Evolutionary conservation across 345 rosid genomes (phyloP).

Genomic region (Boechera divaricarpa): DNA sequence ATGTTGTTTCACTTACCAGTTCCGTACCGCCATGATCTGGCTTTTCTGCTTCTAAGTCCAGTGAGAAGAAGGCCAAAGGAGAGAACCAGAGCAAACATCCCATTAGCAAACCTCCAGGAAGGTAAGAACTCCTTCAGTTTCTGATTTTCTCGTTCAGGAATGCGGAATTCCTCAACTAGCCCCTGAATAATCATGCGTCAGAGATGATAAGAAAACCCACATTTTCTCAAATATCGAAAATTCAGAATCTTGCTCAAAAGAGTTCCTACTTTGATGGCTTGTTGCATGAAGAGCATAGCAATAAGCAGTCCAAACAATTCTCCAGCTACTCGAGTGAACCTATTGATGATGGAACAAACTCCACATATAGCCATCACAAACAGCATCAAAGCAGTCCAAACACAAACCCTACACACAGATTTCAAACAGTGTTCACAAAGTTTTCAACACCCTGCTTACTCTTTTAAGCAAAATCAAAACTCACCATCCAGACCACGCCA

Average conservation of each 20-base stretch:
- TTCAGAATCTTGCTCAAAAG: background rate
- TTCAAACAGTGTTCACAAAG: slow-evolving; percentile 16
- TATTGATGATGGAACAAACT: slow-evolving; percentile 93
- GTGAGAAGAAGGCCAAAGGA: slow-evolving; percentile 85
- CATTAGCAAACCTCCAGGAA: slow-evolving; percentile 95
- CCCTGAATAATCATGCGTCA: slow-evolving; percentile 56
- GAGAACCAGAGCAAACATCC: slow-evolving; percentile 92
- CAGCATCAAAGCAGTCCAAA: slow-evolving; percentile 89
- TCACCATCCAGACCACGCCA: slow-evolving; percentile 91
- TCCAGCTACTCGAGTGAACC: slow-evolving; percentile 95
- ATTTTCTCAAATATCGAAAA: slow-evolving; percentile 12
- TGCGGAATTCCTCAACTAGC: slow-evolving; percentile 83
- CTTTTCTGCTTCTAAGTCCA: slow-evolving; percentile 76
- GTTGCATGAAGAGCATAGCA: slow-evolving; percentile 98
- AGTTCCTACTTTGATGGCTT: slow-evolving; percentile 80
- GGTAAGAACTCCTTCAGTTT: slow-evolving; percentile 57
- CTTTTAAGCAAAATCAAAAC: slow-evolving; percentile 10
- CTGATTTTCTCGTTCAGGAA: slow-evolving; percentile 66
- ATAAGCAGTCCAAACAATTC: slow-evolving; percentile 96
- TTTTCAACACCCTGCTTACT: background rate
- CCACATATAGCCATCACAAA: slow-evolving; percentile 84
- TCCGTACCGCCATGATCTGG: slow-evolving; percentile 88
- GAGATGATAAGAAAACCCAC: slow-evolving; percentile 10
- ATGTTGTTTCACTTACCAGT: slow-evolving; percentile 56
- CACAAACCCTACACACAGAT: slow-evolving; percentile 74